Base-by-base conservation (phyloP, 768 basidiomycete genomes). In the Tremella mesenterica region DNA sequence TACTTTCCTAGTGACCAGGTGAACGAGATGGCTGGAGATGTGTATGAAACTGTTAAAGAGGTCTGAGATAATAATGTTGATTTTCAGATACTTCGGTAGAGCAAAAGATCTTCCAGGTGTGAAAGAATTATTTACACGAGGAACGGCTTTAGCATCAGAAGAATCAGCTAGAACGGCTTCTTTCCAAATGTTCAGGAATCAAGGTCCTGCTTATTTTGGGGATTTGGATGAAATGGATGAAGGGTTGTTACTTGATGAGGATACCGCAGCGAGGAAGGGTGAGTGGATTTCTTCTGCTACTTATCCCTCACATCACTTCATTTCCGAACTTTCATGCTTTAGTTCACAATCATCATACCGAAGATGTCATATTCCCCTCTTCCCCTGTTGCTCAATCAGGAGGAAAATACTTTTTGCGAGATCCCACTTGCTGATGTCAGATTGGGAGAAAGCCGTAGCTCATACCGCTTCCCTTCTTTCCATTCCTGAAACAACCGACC, bases 61-160 rank as follows among this genome's bases (percentile, higher is more conserved):
- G n/a, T n/a, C n/a, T n/a, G n/a, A n/a, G n/a, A n/a, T n/a, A n/a
- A n/a, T n/a, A n/a, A n/a, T n/a, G n/a, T n/a, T n/a, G n/a, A n/a
- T n/a, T n/a, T n/a, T 7, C 56, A 93, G 91, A 70, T 97, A 96
- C 74, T 97, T 99, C 71, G 93, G 92, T 52, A 85, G 92, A 26
- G 90, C 93, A 3, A 93, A 89, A 71, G 93, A 97, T 51, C 77
- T 99, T 1, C 93, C 93, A 0, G 92, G 93, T 33, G 89, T 96
- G 10, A 84, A 85, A 53, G 93, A 97, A 73, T 80, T 99, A n/a
- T 97, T 96, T 68, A 78, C 85, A 69, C 83, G 84, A 71, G 81
- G 84, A 41, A 86, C 89, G 74, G 81, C 83, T 63, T 66, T 6
- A 41, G 14, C 25, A 20, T 59, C 2, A 29, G 92, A 95, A 70